phyloP scores from a whole-genome alignment of 768 basidiomycete species.

The Boletus rubroflammeus region DNA sequence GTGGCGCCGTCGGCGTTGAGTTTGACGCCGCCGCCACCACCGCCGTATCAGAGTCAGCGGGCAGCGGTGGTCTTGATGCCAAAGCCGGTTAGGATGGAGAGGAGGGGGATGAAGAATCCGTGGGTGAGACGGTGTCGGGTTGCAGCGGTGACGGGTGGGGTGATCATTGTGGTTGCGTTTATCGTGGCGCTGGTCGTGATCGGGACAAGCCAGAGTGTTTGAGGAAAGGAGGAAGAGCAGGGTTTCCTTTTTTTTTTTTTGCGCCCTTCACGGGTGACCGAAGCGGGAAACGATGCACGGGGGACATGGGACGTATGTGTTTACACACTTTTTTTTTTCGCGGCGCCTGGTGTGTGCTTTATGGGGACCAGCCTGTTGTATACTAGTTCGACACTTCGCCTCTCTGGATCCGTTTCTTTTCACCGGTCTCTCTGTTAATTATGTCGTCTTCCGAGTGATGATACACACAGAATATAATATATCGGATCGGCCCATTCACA shows the following conservation, averaged over 20 bases:
- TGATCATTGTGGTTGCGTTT: constrained; percentile 45
- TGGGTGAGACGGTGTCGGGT: constrained; percentile 49
- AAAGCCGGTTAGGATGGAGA: constrained; percentile 12
- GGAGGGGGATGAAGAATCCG: constrained; percentile 25
- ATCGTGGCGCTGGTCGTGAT: constrained; percentile 48
- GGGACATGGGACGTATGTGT: background rate
- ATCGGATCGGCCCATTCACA: too few species aligned
- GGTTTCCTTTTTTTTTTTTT: too few species aligned
- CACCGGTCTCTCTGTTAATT: background rate
- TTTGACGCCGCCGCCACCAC: constrained; percentile 27
- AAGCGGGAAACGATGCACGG: background rate
- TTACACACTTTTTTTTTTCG: background rate
- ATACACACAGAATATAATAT: too few species aligned
- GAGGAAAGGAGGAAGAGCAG: background rate
- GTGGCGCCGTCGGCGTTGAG: constrained; percentile 45
- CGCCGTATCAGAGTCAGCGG: constrained; percentile 22
- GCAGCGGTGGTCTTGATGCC: constrained; percentile 16
- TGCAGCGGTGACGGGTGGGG: constrained; percentile 59
- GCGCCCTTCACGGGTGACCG: background rate
- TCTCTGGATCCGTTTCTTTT: background rate
- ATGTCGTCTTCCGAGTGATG: background rate
- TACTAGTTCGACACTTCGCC: constrained; percentile 3
- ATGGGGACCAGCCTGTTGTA: constrained; percentile 4
- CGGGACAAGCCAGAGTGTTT: background rate
- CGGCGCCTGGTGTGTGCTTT: background rate